These are phyloP conservation scores for Fusarium sp. DNA, from an alignment of 2,329 filamentous ascomycete species.

Conservation along the genomic window DNA sequence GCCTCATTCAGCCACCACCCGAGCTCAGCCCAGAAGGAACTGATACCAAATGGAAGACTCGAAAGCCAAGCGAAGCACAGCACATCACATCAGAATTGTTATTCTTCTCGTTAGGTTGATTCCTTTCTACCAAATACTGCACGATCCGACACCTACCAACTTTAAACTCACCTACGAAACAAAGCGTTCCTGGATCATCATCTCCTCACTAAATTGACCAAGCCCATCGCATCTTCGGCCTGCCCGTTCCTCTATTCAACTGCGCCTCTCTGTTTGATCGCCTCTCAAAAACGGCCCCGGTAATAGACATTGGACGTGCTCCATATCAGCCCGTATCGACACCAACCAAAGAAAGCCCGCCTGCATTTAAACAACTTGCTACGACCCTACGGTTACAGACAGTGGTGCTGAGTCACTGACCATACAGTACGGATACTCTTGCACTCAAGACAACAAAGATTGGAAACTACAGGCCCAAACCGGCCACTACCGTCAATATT, in stretches of 20 bases:
- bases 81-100: not conserved
- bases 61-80: not conserved
- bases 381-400: not conserved
- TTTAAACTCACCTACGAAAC: not conserved
- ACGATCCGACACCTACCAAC: not conserved
- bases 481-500: not conserved
- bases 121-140: not conserved
- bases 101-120: not conserved
- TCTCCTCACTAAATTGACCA: not conserved
- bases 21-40: slow-evolving; percentile 21
- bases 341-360: slow-evolving; percentile 8
- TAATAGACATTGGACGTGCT: slow-evolving; percentile 7
- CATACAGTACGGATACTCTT: not conserved
- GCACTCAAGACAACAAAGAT: not conserved
- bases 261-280: slow-evolving; percentile 28
- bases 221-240: not conserved
- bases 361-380: slow-evolving; percentile 1
- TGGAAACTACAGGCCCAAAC: not conserved
- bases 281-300: slow-evolving; percentile 1
- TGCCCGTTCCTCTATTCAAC: not conserved
- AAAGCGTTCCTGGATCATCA: not conserved
- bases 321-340: slow-evolving; percentile 15
- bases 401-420: not conserved
- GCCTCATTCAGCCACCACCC: slow-evolving; percentile 35
- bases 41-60: not conserved